Percentiles rank a stretch among this genome's conserved stretches.
Conservation (phyloP, 306 rosid genomes). For the Ochetophila trinervis region DNA sequence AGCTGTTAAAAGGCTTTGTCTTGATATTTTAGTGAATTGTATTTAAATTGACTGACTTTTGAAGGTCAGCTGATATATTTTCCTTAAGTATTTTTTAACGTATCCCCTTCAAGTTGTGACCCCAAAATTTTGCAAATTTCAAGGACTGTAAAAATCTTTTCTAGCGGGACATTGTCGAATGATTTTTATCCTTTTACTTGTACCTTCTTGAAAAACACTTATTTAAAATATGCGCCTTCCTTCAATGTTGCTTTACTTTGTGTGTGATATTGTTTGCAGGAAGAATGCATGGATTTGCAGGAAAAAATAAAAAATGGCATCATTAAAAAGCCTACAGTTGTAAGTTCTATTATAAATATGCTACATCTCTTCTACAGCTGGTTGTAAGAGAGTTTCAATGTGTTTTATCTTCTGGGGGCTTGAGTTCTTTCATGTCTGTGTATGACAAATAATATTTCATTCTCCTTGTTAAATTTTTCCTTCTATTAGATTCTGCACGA, state of each 20-base stretch:
- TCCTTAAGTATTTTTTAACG: neutral
- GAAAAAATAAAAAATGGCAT: slow-evolving; percentile 40
- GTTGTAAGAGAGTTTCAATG: too few relatives aligned
- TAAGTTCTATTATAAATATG: slow-evolving; percentile 35
- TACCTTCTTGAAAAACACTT: neutral
- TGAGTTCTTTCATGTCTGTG: too few relatives aligned
- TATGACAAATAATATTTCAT: too few relatives aligned
- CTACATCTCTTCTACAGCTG: too few relatives aligned
- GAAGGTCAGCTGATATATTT: neutral
- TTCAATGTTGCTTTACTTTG: neutral
- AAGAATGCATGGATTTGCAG: slow-evolving; percentile 60
- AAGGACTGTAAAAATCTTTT: too few relatives aligned
- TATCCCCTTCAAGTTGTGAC: neutral
- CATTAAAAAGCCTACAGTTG: slow-evolving; percentile 47
- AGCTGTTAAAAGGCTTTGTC: neutral
- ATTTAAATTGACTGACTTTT: neutral
- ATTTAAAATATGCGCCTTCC: neutral
- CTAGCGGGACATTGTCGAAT: too few relatives aligned
- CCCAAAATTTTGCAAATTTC: too few relatives aligned
- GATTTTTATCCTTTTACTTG: too few relatives aligned
- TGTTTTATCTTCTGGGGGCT: too few relatives aligned
- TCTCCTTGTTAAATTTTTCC: too few relatives aligned
- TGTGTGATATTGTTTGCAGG: slow-evolving; percentile 36
- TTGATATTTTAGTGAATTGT: neutral
- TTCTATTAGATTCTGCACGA: too few relatives aligned